These are phyloP conservation scores for Ophiosphaerella herpotricha DNA, from an alignment of 2,329 filamentous ascomycete species.

Conservation along the genomic window DNA sequence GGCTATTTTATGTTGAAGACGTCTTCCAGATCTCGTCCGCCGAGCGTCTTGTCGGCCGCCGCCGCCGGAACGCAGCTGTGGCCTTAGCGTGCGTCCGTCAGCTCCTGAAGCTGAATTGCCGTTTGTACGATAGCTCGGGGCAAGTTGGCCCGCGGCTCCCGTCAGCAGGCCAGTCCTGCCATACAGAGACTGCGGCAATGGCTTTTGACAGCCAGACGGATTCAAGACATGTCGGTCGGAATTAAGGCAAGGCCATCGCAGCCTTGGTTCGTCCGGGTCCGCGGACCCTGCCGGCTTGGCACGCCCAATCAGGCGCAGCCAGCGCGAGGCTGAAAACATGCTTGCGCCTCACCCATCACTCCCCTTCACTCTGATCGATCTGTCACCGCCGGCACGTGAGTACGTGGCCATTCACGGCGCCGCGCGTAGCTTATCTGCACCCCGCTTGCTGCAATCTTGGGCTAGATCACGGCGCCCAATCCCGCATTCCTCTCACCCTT, in stretches of 20 bases:
- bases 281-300: constrained; percentile 12
- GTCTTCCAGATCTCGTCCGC: constrained; percentile 26
- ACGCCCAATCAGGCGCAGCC: neutral
- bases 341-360: constrained; percentile 4
- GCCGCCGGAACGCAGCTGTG: constrained; percentile 1
- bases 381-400: too few relatives aligned
- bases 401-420: too few relatives aligned
- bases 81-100: neutral
- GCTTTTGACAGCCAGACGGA: too few relatives aligned
- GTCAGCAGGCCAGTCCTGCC: too few relatives aligned
- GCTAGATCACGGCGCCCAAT: neutral
- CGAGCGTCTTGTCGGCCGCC: constrained; percentile 17
- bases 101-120: too few relatives aligned
- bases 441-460: neutral
- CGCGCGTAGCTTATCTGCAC: too few relatives aligned
- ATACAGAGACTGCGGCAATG: too few relatives aligned
- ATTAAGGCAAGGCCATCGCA: constrained; percentile 1
- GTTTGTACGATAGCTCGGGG: too few relatives aligned
- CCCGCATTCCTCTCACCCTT: constrained; percentile 3
- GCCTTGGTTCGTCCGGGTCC: constrained; percentile 9
- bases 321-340: constrained; percentile 5
- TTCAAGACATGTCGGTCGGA: constrained; percentile 14
- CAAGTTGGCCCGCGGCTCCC: too few relatives aligned
- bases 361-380: neutral
- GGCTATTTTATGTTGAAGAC: constrained; percentile 16